Base-by-base conservation (phyloP, 1,139 yeast genomes). In the Saccharomyces hybrid region DNA sequence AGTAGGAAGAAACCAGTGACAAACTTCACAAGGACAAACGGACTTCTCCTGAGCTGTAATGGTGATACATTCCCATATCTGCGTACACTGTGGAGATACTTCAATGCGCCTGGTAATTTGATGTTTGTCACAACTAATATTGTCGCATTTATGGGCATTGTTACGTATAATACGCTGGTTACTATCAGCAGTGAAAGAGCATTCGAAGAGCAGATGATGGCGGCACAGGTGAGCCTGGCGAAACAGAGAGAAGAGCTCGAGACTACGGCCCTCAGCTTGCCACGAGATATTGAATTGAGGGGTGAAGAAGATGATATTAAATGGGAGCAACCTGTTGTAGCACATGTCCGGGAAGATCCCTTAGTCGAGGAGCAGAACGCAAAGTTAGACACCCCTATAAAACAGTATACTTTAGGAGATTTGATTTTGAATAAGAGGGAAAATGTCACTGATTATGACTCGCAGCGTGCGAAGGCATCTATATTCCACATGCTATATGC, bases 81-180 rank as follows among this genome's bases (percentile, higher is more conserved):
- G 44, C 44, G 50, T 27, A 57, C 57, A 4, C 54, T 67, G 32
- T 67, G 71, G 71, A 56, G 57, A n/a, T 67, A 67, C 56, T 65
- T 66, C 52, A 66, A 66, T 56, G 64, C 68, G 1, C 71, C 71
- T 7, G 65, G 65, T 1, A 67, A 67, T 56, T 60, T 66, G 4
- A 58, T 64, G 60, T 67, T 67, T 55, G 68, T 67, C n/a, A 65
- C 71, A 4, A 64, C 69, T 6, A 67, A 67, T 55, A 53, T 67
- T 2, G 60, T 65, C 5, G 60, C 69, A 3, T 61, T 67, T 53
- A 61, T 63, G 7, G 69, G 69, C 6, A 56, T 67, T 23, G 66
- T 66, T 27, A 59, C 68, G 9, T 65, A 63, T 53, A 61, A 64
- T 46, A 62, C 69, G 6, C 32, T 65, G 47, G 59, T 57, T 11